Conservation (phyloP, 1,139 yeast species). For the Wickerhamomyces sp. region DNA sequence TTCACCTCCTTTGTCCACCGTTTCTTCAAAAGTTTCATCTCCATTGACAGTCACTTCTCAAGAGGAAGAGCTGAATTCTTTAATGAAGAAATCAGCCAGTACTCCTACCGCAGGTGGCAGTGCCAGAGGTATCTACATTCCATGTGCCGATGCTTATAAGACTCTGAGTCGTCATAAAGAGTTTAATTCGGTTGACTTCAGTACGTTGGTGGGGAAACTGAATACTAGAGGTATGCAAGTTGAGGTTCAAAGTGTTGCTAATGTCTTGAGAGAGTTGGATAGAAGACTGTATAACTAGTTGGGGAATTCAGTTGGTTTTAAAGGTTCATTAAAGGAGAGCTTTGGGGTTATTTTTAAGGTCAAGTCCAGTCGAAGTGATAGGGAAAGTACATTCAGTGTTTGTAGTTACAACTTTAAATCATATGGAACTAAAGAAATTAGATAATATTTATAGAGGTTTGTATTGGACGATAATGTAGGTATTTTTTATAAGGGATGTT, state of each 20-base stretch:
- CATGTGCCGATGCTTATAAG: slow-evolving; percentile 85
- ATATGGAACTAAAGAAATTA: no score
- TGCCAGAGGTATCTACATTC: slow-evolving; percentile 55
- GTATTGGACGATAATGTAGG: no score
- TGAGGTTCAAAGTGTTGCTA: slow-evolving; percentile 82
- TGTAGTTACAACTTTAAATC: no score
- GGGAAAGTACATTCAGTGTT: no score
- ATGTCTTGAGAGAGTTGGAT: slow-evolving; percentile 74
- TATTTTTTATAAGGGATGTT: no score
- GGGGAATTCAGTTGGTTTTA: not conserved
- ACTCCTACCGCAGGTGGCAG: slow-evolving; percentile 10
- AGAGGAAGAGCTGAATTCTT: slow-evolving; percentile 21
- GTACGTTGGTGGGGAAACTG: slow-evolving; percentile 67
- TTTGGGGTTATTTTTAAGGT: not conserved
- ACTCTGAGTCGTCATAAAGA: slow-evolving; percentile 78
- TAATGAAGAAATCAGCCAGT: slow-evolving; percentile 10
- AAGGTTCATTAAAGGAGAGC: not conserved
- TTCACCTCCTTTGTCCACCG: slow-evolving; percentile 21
- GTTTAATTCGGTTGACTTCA: slow-evolving; percentile 67
- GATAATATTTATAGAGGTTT: no score
- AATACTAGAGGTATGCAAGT: slow-evolving; percentile 85
- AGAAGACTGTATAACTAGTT: slow-evolving; percentile 49
- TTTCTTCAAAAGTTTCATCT: slow-evolving; percentile 22
- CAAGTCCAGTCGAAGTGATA: no score
- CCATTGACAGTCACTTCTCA: slow-evolving; percentile 14